A percentile compares a stretch with the other conserved stretches of the same genome.
Conservation (phyloP, 192 early-diverging fungal genomes). For the Entomortierella beljakovae region DNA sequence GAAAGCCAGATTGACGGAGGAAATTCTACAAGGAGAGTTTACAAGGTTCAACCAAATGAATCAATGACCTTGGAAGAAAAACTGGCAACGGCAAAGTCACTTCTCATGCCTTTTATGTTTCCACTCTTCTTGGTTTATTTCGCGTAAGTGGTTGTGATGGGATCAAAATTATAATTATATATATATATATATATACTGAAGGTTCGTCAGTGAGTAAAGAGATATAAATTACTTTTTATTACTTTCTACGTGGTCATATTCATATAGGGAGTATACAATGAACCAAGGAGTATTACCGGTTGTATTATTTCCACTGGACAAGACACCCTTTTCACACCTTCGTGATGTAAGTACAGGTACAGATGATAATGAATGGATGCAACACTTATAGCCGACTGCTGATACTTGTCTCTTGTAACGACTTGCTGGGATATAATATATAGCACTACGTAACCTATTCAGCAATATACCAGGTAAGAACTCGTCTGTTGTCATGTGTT, state of each 20-base stretch:
- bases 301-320: constrained; percentile 46
- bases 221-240: neutral
- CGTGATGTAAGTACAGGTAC: constrained; percentile 55
- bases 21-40: constrained; percentile 12
- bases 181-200: too few species aligned
- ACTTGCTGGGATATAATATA: too few species aligned
- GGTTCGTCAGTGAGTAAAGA: too few species aligned
- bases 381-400: neutral
- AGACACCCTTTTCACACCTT: constrained; percentile 55
- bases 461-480: constrained; percentile 55
- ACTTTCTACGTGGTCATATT: neutral
- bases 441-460: constrained; percentile 60
- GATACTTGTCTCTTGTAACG: neutral
- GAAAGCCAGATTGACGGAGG: constrained; percentile 19
- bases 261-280: constrained; percentile 51
- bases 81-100: constrained; percentile 25
- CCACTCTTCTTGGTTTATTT: constrained; percentile 57
- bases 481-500: too few species aligned
- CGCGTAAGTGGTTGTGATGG: constrained; percentile 32
- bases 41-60: constrained; percentile 34
- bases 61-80: constrained; percentile 50
- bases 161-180: too few species aligned
- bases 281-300: constrained; percentile 57
- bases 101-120: constrained; percentile 52
- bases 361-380: neutral